phyloP scores from a whole-genome alignment of 1,139 yeast species.

The Geotrichum reessii region DNA sequence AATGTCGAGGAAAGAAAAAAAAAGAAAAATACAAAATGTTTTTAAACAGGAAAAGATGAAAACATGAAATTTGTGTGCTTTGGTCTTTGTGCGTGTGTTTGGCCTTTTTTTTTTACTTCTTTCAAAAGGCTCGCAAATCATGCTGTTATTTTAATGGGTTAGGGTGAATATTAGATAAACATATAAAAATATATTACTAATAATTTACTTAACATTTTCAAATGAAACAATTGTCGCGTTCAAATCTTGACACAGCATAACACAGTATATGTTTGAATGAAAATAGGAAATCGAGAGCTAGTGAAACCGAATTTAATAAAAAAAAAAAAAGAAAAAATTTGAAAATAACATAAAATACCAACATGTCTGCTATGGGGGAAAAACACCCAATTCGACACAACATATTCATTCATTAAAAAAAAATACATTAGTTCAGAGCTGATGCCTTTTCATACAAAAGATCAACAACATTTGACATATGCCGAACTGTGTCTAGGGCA shows the following conservation, averaged over 20 bases:
- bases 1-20: neutral
- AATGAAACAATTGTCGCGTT: too few relatives aligned
- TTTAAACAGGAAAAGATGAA: neutral
- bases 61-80: neutral
- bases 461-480: constrained; percentile 85
- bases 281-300: too few relatives aligned
- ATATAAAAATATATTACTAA: neutral
- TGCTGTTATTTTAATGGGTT: neutral
- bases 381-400: neutral
- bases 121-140: neutral
- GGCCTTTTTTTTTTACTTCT: neutral
- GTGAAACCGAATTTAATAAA: too few relatives aligned
- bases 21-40: neutral
- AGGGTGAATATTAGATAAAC: neutral
- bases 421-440: constrained; percentile 46
- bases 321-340: neutral
- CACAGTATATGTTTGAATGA: too few relatives aligned
- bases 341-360: neutral
- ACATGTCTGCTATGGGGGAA: neutral
- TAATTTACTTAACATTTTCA: too few relatives aligned
- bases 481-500: constrained; percentile 78
- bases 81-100: neutral
- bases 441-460: constrained; percentile 91
- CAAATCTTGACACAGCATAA: too few relatives aligned
- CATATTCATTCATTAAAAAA: constrained; percentile 14